Evolutionary conservation across 108 stramenopile genomes (phyloP).

Genomic region (Nitzschia sp.): DNA sequence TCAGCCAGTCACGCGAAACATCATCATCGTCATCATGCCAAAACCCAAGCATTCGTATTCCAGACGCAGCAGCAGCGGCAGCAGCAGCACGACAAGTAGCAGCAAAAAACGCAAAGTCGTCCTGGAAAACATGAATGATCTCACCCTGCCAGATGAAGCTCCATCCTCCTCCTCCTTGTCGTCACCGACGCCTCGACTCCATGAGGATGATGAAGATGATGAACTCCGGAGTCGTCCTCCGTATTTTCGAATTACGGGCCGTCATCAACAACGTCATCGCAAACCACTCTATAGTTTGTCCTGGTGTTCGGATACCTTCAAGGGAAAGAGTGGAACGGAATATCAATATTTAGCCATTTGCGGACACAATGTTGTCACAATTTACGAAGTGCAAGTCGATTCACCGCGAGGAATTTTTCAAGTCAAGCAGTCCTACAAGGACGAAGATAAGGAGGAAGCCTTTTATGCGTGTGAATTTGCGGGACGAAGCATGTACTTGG

Average conservation of each 20-base stretch:
- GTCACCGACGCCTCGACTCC: not conserved
- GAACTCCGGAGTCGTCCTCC: not conserved
- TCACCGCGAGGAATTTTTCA: slow-evolving; percentile 4
- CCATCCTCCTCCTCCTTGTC: not conserved
- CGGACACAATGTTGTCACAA: slow-evolving; percentile 47
- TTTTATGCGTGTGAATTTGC: slow-evolving; percentile 76
- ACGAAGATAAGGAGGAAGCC: slow-evolving; percentile 54
- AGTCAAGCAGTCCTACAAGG: slow-evolving; percentile 57
- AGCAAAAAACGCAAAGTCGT: no score
- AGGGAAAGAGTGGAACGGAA: not conserved
- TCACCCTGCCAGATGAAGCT: not conserved
- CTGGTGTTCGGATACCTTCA: slow-evolving; percentile 50
- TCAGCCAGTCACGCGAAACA: no score
- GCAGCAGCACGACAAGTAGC: no score
- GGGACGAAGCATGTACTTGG: slow-evolving; percentile 33
- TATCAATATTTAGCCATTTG: slow-evolving; percentile 66
- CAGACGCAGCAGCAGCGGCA: no score
- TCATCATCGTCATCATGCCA: no score
- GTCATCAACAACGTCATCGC: slow-evolving; percentile 43
- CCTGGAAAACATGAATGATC: no score
- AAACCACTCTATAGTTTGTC: slow-evolving; percentile 61
- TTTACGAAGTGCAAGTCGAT: slow-evolving; percentile 50
- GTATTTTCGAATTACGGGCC: slow-evolving; percentile 6
- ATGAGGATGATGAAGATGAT: not conserved
- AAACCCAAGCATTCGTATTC: no score